These are phyloP conservation scores for Penicillium sp. DNA, from an alignment of 2,329 filamentous ascomycete species.

Conservation along the genomic window DNA sequence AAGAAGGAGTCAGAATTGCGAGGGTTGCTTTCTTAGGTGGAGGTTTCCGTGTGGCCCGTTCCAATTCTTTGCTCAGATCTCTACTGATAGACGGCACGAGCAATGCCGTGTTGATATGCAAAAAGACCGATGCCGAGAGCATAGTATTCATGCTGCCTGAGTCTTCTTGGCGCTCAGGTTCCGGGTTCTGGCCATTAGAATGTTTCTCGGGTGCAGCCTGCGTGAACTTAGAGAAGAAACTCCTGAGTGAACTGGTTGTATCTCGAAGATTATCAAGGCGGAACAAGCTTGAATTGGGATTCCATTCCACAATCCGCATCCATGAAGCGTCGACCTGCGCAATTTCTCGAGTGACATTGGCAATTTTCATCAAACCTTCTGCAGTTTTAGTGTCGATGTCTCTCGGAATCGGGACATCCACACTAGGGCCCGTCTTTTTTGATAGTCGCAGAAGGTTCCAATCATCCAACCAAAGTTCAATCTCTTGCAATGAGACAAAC, in stretches of 20 bases:
- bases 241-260: constrained; percentile 63
- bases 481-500: constrained; percentile 82
- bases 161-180: constrained; percentile 60
- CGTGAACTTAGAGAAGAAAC: constrained; percentile 78
- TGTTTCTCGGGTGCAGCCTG: constrained; percentile 47
- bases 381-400: constrained; percentile 79
- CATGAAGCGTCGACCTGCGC: constrained; percentile 89
- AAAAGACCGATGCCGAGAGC: constrained; percentile 77
- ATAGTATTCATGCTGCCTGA: constrained; percentile 69
- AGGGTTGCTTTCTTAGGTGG: constrained; percentile 85
- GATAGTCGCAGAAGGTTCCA: constrained; percentile 73
- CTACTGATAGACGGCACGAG: constrained; percentile 72
- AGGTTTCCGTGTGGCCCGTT: constrained; percentile 94
- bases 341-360: constrained; percentile 76
- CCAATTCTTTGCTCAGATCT: constrained; percentile 77
- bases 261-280: constrained; percentile 41
- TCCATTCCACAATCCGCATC: constrained; percentile 86
- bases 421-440: constrained; percentile 81
- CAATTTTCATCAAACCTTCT: constrained; percentile 84
- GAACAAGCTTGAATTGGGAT: constrained; percentile 52
- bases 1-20: constrained; percentile 85
- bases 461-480: constrained; percentile 89
- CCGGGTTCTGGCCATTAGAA: constrained; percentile 50
- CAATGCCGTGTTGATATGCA: constrained; percentile 80
- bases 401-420: constrained; percentile 68